Base-by-base conservation (phyloP, 768 basidiomycete genomes). In the Hygrophorus pudorinus region DNA sequence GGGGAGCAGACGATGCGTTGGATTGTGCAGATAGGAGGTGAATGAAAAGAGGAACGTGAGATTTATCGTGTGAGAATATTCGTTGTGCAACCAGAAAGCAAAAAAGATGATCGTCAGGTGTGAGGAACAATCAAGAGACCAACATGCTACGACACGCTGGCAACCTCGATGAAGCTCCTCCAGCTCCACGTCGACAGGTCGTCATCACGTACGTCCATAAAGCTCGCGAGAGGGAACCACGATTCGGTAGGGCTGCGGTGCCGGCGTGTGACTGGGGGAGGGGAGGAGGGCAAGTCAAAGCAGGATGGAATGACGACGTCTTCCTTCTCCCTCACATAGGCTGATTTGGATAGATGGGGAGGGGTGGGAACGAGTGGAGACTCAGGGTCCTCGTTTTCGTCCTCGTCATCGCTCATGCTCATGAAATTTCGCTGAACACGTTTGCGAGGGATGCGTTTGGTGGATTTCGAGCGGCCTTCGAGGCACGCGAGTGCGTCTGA, bases 371-470 rank as follows among this genome's bases (percentile, higher is more conserved):
- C 9, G 33, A 10, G 9, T 4, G n/a, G n/a, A 35, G 17, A 13
- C 3, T 17, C 33, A 3, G 33, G 17, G 5, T 41, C 40, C 4
- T 10, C n/a, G 7, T 18, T 7, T 13, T 43, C 42, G 14, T 43
- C 42, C 12, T 43, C 42, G 31, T 43, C 42, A 14, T 43, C 42
- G n/a, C 16, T 18, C 42, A 43, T 43, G 33, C 31, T 43, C 42
- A 43, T 43, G 14, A 43, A 43, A 14, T 43, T 43, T 4, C 31
- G 42, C 32, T 33, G 31, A 14, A 34, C 3, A 5, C 17, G 13
- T 4, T 4, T 35, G 3, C 17, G 17, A 4, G 33, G 33, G 13
- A 35, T 24, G 14, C 14, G 42, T 21, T 34, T 13, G 18, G 1
- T n/a, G 8, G 42, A 21, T 16, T 21, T 43, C 4, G 17, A 27